Evolutionary conservation across 371 early-diverging fungal species (phyloP), one percentile per base, ranked within the genome.

Genomic region (Rhizopus arrhizus): DNA sequence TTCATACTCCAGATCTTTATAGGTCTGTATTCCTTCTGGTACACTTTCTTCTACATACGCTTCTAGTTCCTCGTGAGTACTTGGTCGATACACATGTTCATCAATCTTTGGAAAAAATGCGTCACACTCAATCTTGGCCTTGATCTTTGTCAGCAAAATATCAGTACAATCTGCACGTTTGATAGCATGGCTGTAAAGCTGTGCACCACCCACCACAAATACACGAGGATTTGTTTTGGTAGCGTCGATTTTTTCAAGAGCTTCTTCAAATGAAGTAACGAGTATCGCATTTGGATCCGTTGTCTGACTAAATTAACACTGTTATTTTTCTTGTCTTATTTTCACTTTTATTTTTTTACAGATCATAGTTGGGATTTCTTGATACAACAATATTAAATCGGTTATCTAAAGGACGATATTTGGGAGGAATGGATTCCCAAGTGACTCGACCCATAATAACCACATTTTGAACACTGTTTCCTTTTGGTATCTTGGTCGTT

Each of bases 401-500:
- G 46, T 76, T 65, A 5, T 68, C 62, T 29, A 98, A 74, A 5
- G 97, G 97, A 50, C 90, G 78, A 56, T 81, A 89, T 58, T 84
- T 84, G 13, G 60, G 58, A 4, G 96, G 97, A 48, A 94, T 89
- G 5, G 92, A 90, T 58, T 92, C 92, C 95, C 95, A 96, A 6
- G 94, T 94, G 31, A 78, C 73, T 48, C 95, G 80, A 16, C 97
- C 97, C 92, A 95, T 92, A 62, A 96, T 88, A 38, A 90, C 89
- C 0, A 88, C 90, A 66, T 96, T 96, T 60, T 74, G 68, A 15
- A 47, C 58, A 11, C 33, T 55, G 5, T 48, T 16, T 13, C 56
- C 65, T 33, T 48, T 53, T 8, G 75, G 77, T 48, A 80, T 62
- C 58, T 64, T 68, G 4, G 77, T 83, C 8, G 97, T 95, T 12